Conservation (phyloP, 192 early-diverging fungal species). For the Linnemannia exigua region DNA sequence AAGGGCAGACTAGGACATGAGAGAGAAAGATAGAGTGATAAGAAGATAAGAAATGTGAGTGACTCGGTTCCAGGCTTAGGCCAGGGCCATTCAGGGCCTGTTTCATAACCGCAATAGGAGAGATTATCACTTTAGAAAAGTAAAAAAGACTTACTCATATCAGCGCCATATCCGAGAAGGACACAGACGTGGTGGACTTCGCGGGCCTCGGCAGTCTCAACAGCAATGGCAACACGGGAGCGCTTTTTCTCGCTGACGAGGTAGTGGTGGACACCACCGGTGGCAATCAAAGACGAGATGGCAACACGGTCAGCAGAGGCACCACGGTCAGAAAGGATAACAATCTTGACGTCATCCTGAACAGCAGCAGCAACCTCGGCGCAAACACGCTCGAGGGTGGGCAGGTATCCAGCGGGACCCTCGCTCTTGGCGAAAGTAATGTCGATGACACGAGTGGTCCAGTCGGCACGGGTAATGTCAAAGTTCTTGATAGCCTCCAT, state of each 20-base stretch:
- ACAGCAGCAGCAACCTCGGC: slow-evolving; percentile 88
- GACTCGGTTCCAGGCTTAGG: neutral
- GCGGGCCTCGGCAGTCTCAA: slow-evolving; percentile 94
- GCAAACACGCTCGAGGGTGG: slow-evolving; percentile 90
- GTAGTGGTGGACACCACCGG: slow-evolving; percentile 95
- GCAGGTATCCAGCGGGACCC: slow-evolving; percentile 84
- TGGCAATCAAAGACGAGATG: slow-evolving; percentile 87
- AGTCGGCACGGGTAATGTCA: slow-evolving; percentile 73
- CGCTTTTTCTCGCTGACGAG: slow-evolving; percentile 91
- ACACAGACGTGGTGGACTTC: slow-evolving; percentile 98
- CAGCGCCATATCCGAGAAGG: slow-evolving; percentile 94
- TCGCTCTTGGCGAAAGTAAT: slow-evolving; percentile 85
- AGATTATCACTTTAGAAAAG: slow-evolving; percentile 8
- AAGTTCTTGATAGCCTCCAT: slow-evolving; percentile 84
- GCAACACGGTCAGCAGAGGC: slow-evolving; percentile 78
- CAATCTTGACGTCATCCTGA: slow-evolving; percentile 81
- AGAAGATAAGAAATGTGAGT: neutral
- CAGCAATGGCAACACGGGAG: slow-evolving; percentile 87
- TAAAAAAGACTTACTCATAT: slow-evolving; percentile 70
- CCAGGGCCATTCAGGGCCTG: neutral
- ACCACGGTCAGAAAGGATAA: slow-evolving; percentile 86
- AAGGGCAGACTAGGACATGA: slow-evolving; percentile 89
- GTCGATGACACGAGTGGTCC: slow-evolving; percentile 87
- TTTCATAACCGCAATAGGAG: neutral
- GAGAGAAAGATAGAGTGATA: neutral